Percentiles rank a stretch among this genome's conserved stretches.
Conservation (phyloP, 176 grass and related monocot genomes). For the Tillandsia leiboldiana region DNA sequence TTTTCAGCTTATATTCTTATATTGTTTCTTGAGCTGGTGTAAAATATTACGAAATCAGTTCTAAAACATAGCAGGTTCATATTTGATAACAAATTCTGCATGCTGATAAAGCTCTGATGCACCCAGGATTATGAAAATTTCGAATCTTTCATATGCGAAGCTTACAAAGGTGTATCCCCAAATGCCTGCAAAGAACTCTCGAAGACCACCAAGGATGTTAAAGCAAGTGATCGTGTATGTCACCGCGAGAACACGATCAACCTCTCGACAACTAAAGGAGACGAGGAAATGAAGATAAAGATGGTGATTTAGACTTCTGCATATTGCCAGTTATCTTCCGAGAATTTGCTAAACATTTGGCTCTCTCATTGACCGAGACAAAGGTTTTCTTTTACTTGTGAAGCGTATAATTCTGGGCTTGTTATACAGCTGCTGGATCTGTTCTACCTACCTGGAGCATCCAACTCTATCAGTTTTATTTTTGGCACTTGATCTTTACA, state of each 20-base stretch:
- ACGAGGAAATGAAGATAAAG: slow-evolving; percentile 11
- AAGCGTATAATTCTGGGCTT: too few relatives aligned
- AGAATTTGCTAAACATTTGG: too few relatives aligned
- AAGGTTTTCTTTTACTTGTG: too few relatives aligned
- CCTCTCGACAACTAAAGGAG: neutral
- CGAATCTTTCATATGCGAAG: slow-evolving; percentile 61
- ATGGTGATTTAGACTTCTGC: slow-evolving; percentile 7
- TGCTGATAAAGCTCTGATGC: neutral
- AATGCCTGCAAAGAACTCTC: slow-evolving; percentile 34
- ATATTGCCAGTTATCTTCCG: neutral
- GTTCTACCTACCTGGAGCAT: too few relatives aligned
- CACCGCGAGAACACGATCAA: slow-evolving; percentile 16
- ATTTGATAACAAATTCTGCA: neutral
- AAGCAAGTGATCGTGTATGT: slow-evolving; percentile 21
- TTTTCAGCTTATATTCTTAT: neutral
- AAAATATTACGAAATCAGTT: neutral
- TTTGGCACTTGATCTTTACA: too few relatives aligned
- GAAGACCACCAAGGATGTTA: slow-evolving; percentile 9
- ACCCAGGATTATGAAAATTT: slow-evolving; percentile 72
- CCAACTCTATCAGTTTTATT: too few relatives aligned
- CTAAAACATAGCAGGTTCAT: neutral
- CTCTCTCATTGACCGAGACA: too few relatives aligned
- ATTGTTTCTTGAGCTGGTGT: neutral
- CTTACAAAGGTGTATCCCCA: slow-evolving; percentile 53
- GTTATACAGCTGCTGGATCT: too few relatives aligned